These are phyloP conservation scores for Penstemon newberryi DNA, from an alignment of 257 asterid species.

Conservation along the genomic window DNA sequence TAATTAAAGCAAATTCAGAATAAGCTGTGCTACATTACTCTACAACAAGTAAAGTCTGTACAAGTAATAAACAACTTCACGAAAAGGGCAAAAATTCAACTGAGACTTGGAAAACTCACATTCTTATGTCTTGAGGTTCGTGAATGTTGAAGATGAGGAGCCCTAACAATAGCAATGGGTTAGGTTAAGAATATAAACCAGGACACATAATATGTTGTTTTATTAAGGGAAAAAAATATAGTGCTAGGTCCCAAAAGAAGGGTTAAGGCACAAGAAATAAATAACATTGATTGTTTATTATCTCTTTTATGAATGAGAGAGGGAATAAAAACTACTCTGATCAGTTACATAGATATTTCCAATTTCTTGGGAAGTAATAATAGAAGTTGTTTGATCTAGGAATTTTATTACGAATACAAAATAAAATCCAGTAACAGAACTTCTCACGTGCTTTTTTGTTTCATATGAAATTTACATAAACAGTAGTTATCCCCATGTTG, in stretches of 20 bases:
- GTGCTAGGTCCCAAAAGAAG: conserved; percentile 1
- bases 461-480: background rate
- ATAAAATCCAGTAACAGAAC: background rate
- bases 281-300: background rate
- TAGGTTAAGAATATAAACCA: conserved; percentile 22
- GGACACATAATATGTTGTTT: conserved; percentile 13
- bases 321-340: background rate
- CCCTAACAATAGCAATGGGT: conserved; percentile 33
- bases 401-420: background rate
- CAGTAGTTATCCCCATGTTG: background rate
- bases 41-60: conserved; percentile 8
- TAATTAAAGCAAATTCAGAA: conserved; percentile 10
- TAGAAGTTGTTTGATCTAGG: background rate
- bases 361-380: background rate
- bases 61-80: conserved; percentile 4
- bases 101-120: conserved; percentile 35
- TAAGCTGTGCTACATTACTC: conserved; percentile 6
- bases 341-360: conserved; percentile 8
- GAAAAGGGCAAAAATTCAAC: conserved; percentile 13
- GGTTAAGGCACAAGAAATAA: background rate
- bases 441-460: background rate
- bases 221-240: background rate
- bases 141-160: conserved; percentile 27
- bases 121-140: conserved; percentile 33
- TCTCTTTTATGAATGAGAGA: background rate